Evolutionary conservation across 139 green algal genomes (phyloP).

Genomic region (Gonium pectorale): DNA sequence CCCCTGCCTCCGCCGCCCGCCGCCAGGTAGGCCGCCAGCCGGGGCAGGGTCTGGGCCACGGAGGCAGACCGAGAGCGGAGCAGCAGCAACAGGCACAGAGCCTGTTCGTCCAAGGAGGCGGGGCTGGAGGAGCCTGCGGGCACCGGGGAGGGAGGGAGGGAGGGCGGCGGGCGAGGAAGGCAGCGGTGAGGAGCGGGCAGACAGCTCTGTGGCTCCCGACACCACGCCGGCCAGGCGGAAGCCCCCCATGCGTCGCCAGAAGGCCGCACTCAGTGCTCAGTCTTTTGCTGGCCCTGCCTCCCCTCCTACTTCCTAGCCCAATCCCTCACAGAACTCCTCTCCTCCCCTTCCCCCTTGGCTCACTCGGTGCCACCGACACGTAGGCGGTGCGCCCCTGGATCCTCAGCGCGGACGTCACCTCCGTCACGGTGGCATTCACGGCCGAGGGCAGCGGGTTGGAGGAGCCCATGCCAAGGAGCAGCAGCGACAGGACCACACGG

Average conservation of each 20-base stretch:
- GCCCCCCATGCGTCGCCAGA: no score
- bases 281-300: not conserved
- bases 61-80: not conserved
- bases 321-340: not conserved
- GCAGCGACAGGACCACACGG: slow-evolving; percentile 25
- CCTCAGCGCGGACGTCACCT: slow-evolving; percentile 42
- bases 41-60: slow-evolving; percentile 18
- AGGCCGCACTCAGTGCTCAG: no score
- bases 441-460: not conserved
- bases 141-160: not conserved
- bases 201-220: no score
- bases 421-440: not conserved
- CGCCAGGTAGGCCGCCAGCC: slow-evolving; percentile 47
- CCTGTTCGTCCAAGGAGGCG: slow-evolving; percentile 18
- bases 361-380: slow-evolving; percentile 44
- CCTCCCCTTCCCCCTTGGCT: not conserved
- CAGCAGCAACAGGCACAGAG: slow-evolving; percentile 44
- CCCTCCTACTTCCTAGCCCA: not conserved
- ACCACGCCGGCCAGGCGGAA: no score
- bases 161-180: no score
- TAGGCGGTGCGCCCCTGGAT: slow-evolving; percentile 66
- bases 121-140: not conserved
- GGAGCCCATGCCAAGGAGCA: slow-evolving; percentile 1
- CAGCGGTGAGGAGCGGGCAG: no score
- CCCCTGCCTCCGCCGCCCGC: not conserved